These are phyloP conservation scores for Eragrostis tef DNA, from an alignment of 202 grass and related monocot genomes.

Conservation along the genomic window DNA sequence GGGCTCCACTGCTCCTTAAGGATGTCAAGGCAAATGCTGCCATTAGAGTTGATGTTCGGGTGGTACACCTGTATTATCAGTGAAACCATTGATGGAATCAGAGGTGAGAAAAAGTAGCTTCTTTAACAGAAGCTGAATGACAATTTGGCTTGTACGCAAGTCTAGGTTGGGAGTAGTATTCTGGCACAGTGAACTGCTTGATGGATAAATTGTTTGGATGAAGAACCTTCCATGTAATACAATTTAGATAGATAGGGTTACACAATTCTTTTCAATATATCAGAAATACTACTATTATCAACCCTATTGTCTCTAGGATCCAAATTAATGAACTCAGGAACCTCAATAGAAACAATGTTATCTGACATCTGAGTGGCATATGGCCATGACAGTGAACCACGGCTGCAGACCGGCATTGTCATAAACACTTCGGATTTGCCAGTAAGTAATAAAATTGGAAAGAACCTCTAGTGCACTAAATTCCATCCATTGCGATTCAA, in stretches of 20 bases:
- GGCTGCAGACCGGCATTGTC: not conserved
- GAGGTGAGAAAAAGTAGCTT: not conserved
- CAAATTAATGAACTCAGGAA: slow-evolving; percentile 1
- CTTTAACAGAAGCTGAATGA: not conserved
- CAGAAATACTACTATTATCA: not conserved
- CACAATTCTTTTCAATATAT: not conserved
- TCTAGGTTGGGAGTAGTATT: too few species aligned
- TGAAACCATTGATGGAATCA: slow-evolving; percentile 3
- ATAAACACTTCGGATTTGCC: not conserved
- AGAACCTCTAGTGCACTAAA: not conserved
- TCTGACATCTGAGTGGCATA: not conserved
- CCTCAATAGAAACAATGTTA: slow-evolving; percentile 6
- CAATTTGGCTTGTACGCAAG: not conserved
- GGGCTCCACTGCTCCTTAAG: slow-evolving; percentile 98
- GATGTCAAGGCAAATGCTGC: slow-evolving; percentile 90
- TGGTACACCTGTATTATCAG: slow-evolving; percentile 66
- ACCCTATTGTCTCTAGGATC: not conserved
- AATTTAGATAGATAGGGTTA: not conserved
- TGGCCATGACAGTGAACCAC: not conserved
- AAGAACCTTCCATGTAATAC: too few species aligned
- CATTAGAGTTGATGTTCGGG: slow-evolving; percentile 91
- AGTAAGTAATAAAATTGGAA: not conserved
- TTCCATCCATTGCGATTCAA: slow-evolving; percentile 11
- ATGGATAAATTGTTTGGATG: not conserved
- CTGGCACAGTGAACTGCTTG: not conserved